Evolutionary conservation across 306 rosid species (phyloP), one percentile per base, ranked within the genome.

Genomic region (Acacia crassicarpa): DNA sequence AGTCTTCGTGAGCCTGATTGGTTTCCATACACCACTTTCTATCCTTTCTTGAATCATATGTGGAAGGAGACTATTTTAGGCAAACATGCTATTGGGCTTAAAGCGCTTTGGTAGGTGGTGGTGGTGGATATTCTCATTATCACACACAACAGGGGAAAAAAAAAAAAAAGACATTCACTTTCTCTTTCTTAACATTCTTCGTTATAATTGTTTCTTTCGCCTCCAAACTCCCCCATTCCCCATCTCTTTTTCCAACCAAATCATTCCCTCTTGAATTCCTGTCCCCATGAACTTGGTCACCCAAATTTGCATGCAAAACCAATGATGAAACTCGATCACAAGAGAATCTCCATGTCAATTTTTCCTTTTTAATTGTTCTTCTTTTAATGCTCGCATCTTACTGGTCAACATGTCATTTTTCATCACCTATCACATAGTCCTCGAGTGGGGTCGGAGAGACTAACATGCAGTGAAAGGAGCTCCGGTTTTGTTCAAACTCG

Each of bases 191-290:
- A 23, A 79, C 81, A 67, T 77, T 85, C 86, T 84, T 70, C 51
- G 62, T 59, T 30, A 40, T 48, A 40, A 71, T 40, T 77, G 80
- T 84, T 85, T 87, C 88, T 83, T 86, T 87, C 85, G 71, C 90
- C 85, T 75, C 83, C 85, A 77, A 74, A 81, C 78, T 75, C 48
- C 67, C 67, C 67, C 81, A 72, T 74, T 13, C 74, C 69, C 82
- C 19, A 22, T 56, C 69, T 72, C 76, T 67, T 83, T 86, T 85
- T 84, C 74, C 53, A 82, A 84, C 88, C 86, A 82, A 87, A 92
- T 92, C 87, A 92, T 89, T 80, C n/a, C 40, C 79, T 81, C 86
- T 84, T 79, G 95, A 93, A 86, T 88, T 89, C 85, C 92, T 93
- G 97, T 89, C 97, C 85, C 92, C 90, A 84, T 82, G 87, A 89